These are phyloP conservation scores for Cucurbita argyrosperma DNA, from an alignment of 306 rosid species.

Conservation along the genomic window DNA sequence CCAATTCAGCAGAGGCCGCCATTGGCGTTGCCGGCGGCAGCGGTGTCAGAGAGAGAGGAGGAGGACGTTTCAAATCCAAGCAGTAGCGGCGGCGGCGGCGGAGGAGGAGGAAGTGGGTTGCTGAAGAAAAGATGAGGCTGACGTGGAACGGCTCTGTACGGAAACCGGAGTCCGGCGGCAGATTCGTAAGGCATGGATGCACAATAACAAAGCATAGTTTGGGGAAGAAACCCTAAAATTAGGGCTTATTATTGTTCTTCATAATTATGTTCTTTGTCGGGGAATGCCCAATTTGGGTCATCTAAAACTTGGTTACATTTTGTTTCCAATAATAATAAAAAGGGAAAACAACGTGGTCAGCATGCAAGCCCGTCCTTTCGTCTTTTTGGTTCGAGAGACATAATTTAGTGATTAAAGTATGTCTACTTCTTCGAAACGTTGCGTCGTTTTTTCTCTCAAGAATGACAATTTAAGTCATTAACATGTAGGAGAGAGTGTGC, in stretches of 20 bases:
- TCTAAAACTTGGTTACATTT: no score
- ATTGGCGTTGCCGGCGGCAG: slow-evolving; percentile 34
- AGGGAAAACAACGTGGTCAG: not conserved
- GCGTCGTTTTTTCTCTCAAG: no score
- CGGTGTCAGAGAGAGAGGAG: slow-evolving; percentile 29
- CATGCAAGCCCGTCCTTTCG: slow-evolving; percentile 15
- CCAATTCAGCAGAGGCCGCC: slow-evolving; percentile 23
- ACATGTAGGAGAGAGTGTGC: no score
- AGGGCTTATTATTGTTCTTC: not conserved
- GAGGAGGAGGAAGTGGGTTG: slow-evolving; percentile 23
- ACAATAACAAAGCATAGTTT: slow-evolving; percentile 77
- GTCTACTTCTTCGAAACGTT: no score
- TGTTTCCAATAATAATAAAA: not conserved
- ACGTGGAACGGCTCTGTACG: slow-evolving; percentile 50
- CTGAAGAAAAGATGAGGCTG: slow-evolving; percentile 54
- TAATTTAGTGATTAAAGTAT: not conserved
- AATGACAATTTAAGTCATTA: no score
- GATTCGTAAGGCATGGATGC: slow-evolving; percentile 93
- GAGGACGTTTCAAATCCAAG: slow-evolving; percentile 69
- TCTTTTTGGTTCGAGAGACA: not conserved
- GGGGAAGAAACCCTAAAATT: slow-evolving; percentile 67
- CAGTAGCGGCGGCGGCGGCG: slow-evolving; percentile 32
- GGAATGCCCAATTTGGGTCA: no score
- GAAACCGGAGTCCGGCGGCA: slow-evolving; percentile 41
- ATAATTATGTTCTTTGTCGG: not conserved